A percentile compares a stretch with the other conserved stretches of the same genome.
phyloP scores from a whole-genome alignment of 495 filamentous ascomycete species.

The Hypoxylon subgilvum region DNA sequence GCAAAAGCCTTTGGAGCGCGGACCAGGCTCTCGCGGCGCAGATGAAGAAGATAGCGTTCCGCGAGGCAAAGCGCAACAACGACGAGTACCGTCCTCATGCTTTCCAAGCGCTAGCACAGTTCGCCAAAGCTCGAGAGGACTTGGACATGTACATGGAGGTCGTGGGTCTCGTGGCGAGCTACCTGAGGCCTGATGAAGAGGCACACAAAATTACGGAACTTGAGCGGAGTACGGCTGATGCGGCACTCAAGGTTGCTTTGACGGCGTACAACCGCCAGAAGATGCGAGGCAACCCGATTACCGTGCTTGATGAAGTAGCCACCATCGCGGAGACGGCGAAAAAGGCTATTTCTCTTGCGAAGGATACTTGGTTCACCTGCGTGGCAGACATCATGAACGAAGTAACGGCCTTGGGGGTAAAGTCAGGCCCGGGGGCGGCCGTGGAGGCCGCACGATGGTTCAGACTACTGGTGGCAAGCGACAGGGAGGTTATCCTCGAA shows the following conservation, averaged over 20 bases:
- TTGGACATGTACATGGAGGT: constrained; percentile 72
- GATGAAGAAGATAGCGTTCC: constrained; percentile 68
- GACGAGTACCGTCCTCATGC: constrained; percentile 77
- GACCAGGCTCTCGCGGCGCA: constrained; percentile 52
- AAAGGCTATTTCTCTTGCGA: constrained; percentile 31
- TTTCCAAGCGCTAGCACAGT: constrained; percentile 72
- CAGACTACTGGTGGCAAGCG: constrained; percentile 45
- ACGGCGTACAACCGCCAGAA: constrained; percentile 50
- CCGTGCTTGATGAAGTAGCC: constrained; percentile 42
- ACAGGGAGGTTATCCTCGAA: constrained; percentile 46
- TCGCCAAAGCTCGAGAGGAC: constrained; percentile 66
- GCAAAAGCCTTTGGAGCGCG: constrained; percentile 62
- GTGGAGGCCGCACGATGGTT: constrained; percentile 46
- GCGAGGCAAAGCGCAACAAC: constrained; percentile 92
- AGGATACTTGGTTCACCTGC: constrained; percentile 34
- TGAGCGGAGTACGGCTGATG: constrained; percentile 47
- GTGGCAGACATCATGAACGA: constrained; percentile 26
- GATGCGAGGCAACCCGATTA: constrained; percentile 43
- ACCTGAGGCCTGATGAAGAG: constrained; percentile 53
- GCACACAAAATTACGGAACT: constrained; percentile 42
- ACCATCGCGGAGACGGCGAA: constrained; percentile 27
- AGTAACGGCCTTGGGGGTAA: constrained; percentile 5
- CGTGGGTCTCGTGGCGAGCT: constrained; percentile 63
- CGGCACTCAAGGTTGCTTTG: constrained; percentile 49
- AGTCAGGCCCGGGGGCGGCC: not conserved